phyloP scores from a whole-genome alignment of 2,329 filamentous ascomycete species.

The Xylariomycetidae sp. region DNA sequence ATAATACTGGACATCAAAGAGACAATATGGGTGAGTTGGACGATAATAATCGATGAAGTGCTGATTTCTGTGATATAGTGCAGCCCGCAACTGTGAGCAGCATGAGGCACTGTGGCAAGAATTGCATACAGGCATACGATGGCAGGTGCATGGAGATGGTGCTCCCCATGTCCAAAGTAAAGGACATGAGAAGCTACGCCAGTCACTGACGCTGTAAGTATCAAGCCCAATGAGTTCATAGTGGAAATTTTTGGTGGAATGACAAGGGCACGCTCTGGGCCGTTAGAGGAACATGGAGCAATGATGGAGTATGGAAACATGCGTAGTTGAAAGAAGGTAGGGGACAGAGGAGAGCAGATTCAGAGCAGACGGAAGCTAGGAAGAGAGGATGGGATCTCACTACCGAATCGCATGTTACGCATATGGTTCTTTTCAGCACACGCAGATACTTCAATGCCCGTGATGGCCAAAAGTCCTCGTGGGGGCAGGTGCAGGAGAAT shows the following conservation, averaged over 20 bases:
- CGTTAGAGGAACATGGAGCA: too few species aligned
- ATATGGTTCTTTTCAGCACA: too few species aligned
- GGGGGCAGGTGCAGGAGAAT: too few species aligned
- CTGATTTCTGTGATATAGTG: background rate
- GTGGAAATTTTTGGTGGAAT: background rate
- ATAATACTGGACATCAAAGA: constrained; percentile 6
- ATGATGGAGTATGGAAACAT: too few species aligned
- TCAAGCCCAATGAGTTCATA: background rate
- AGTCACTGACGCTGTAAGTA: background rate
- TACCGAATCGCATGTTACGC: too few species aligned
- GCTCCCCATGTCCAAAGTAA: background rate
- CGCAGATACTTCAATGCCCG: too few species aligned
- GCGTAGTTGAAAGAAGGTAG: too few species aligned
- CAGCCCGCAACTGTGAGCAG: background rate
- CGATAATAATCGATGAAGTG: background rate
- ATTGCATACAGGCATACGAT: background rate
- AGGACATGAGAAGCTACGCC: background rate
- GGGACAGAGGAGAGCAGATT: too few species aligned
- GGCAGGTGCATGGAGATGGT: background rate
- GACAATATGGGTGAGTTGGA: background rate
- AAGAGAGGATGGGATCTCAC: too few species aligned
- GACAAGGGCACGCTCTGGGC: too few species aligned
- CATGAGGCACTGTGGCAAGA: background rate
- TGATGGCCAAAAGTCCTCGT: too few species aligned
- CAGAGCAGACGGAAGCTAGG: too few species aligned